Base-by-base conservation (phyloP, 228 moss, liverwort and hornwort genomes). In the Sphagnum magellanicum region DNA sequence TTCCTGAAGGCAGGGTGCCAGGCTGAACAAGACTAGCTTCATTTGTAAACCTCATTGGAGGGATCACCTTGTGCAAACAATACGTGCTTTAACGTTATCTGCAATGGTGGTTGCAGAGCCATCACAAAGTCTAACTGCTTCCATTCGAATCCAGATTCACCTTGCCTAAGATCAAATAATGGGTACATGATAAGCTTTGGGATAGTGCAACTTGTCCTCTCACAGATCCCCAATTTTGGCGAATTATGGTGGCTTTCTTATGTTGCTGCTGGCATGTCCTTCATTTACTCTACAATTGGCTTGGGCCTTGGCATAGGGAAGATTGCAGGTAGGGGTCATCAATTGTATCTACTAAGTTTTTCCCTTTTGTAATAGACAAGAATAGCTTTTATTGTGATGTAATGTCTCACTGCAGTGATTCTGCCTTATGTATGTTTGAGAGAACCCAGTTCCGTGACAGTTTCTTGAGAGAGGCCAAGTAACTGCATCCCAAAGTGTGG, bases 211-310 rank as follows among this genome's bases (percentile, higher is more conserved):
- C 74, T 92, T 8, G 10, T 85, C 16, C 61, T 92, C 51, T 92
- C 92, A 32, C 85, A 87, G 68, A 85, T 89, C 60, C 89, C 85
- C 15, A 77, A 85, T 48, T 85, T 92, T 77, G 82, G 79, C 50
- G 74, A 81, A 62, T 66, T 89, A 12, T 83, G 89, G 84, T 92
- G 83, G 75, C 72, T 92, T 10, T 92, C 89, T 16, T 74, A 81
- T 63, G 63, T 89, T 16, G 92, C 92, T 51, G 85, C 89, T 4
- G 68, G 78, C 16, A 92, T 89, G 92, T 89, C 87, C 51, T 83
- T 85, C 66, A 53, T 76, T 4, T 92, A 92, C 65, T 83, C 87
- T 12, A 65, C 74, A 48, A 86, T 92, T 71, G 81, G 80, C 58
- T 77, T 92, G 17, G 92, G 87, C 49, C 87, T 92, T 60, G 87